phyloP scores from a whole-genome alignment of 1,284 basidiomycete genomes.

The Leccinum solheimii region DNA sequence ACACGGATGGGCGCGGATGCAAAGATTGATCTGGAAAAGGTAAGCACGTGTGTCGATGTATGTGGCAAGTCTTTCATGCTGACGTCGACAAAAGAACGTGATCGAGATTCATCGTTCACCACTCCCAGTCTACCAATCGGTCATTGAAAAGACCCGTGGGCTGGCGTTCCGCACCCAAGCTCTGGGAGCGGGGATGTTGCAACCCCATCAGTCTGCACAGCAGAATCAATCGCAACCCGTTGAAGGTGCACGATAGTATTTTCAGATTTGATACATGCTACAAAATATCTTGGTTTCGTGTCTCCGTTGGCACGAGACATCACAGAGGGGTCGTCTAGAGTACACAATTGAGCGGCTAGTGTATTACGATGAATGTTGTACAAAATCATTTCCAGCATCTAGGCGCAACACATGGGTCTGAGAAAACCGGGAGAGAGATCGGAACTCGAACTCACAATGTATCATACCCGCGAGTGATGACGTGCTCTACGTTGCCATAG shows the following conservation, averaged over 20 bases:
- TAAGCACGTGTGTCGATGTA: slow-evolving; percentile 28
- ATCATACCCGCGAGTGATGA: slow-evolving; percentile 50
- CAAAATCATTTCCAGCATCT: slow-evolving; percentile 31
- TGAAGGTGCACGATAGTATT: slow-evolving; percentile 32
- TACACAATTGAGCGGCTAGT: neutral
- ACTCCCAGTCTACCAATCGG: slow-evolving; percentile 88
- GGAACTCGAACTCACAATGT: slow-evolving; percentile 50
- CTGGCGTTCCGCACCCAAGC: slow-evolving; percentile 91
- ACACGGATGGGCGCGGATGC: slow-evolving; percentile 94
- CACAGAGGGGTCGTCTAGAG: neutral
- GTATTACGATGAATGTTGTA: neutral
- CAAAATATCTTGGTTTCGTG: slow-evolving; percentile 6
- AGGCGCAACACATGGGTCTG: neutral
- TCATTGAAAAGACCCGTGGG: slow-evolving; percentile 96
- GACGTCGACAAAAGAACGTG: slow-evolving; percentile 65
- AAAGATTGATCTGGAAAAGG: slow-evolving; percentile 96
- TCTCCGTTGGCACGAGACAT: neutral
- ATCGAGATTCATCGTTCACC: slow-evolving; percentile 93
- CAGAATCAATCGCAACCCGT: slow-evolving; percentile 35
- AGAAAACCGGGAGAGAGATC: neutral
- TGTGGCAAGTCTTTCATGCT: slow-evolving; percentile 7
- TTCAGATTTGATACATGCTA: slow-evolving; percentile 11
- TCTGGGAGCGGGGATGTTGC: slow-evolving; percentile 80
- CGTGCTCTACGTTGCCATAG: slow-evolving; percentile 44
- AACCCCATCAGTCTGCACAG: slow-evolving; percentile 43